Evolutionary conservation across 1,284 basidiomycete species (phyloP).

Genomic region (Lentinula novae-zelandiae): DNA sequence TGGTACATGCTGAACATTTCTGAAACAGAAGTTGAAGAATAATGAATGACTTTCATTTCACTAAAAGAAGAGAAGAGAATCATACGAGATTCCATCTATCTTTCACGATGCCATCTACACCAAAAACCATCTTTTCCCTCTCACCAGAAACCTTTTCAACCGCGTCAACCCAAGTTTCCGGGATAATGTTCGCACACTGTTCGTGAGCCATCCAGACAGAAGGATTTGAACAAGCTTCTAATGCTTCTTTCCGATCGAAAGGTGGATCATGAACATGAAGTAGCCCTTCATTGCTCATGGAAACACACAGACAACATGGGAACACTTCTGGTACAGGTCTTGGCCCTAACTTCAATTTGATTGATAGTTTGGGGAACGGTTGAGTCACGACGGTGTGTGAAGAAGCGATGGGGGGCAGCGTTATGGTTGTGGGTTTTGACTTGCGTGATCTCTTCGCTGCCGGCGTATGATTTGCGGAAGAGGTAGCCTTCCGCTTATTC

Average conservation of each 20-base stretch:
- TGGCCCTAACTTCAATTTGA: constrained; percentile 62
- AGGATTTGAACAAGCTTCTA: constrained; percentile 40
- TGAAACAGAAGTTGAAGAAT: constrained; percentile 28
- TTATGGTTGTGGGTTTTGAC: not conserved
- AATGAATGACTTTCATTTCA: not conserved
- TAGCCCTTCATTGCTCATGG: constrained; percentile 50
- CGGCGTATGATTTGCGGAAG: constrained; percentile 22
- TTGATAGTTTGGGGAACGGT: constrained; percentile 34
- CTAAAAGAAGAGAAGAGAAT: constrained; percentile 1
- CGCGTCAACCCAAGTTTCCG: constrained; percentile 84
- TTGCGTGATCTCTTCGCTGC: constrained; percentile 32
- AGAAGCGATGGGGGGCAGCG: constrained; percentile 5
- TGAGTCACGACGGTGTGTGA: not conserved
- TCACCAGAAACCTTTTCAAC: constrained; percentile 36
- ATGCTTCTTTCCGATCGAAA: constrained; percentile 43
- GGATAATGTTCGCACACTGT: constrained; percentile 73
- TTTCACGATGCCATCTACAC: constrained; percentile 81
- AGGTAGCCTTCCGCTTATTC: constrained; percentile 34
- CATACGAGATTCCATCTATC: constrained; percentile 88
- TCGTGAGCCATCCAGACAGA: constrained; percentile 70
- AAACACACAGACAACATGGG: constrained; percentile 83
- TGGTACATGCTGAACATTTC: constrained; percentile 87
- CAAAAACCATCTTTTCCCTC: constrained; percentile 65
- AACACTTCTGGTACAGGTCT: constrained; percentile 51
- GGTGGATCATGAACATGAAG: constrained; percentile 71